Percentiles rank a stretch among this genome's conserved stretches.
Evolutionary conservation across 495 filamentous ascomycete genomes (phyloP).

Genomic region (Penicillium malachiteum): DNA sequence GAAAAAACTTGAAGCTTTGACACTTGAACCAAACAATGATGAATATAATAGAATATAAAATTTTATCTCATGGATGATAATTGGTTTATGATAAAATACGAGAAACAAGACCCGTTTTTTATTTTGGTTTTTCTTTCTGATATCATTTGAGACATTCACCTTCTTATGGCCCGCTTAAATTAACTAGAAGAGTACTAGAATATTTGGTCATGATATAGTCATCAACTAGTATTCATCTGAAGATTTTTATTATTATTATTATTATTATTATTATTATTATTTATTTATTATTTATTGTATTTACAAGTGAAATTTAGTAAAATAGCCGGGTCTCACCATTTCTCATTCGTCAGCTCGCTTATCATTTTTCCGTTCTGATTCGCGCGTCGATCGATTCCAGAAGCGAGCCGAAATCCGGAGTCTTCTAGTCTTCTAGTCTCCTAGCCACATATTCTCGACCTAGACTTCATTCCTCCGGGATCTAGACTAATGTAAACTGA

Average conservation of each 20-base stretch:
- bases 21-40: neutral
- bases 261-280: no score
- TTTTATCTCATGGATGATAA: neutral
- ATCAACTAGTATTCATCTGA: neutral
- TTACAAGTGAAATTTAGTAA: neutral
- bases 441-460: neutral
- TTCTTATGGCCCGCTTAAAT: neutral
- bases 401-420: neutral
- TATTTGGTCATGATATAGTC: neutral
- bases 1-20: no score
- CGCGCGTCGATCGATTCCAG: slow-evolving; percentile 1
- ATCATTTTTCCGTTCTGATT: neutral
- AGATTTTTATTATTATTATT: no score
- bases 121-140: neutral
- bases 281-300: neutral
- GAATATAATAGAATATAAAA: neutral
- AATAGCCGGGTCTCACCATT: neutral
- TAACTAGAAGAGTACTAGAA: neutral
- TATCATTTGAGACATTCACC: neutral
- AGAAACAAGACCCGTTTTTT: neutral
- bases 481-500: neutral
- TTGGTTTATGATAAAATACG: neutral
- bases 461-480: neutral
- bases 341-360: slow-evolving; percentile 5
- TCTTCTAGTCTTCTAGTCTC: neutral